phyloP scores from a whole-genome alignment of 163 green algal genomes.

The Volvox carteri region DNA sequence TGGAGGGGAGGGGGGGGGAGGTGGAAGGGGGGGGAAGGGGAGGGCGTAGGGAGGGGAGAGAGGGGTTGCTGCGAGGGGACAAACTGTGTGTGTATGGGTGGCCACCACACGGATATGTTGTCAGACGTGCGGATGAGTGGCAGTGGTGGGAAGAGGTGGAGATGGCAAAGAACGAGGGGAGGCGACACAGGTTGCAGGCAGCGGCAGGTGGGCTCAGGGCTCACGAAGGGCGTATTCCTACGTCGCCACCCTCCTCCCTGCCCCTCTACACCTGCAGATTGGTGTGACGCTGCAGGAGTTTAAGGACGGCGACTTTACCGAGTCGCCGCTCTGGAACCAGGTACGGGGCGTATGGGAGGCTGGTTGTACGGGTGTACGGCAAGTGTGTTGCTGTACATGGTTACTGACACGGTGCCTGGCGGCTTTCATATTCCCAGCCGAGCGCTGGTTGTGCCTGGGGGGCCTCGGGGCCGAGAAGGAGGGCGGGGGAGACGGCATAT shows the following conservation, averaged over 20 bases:
- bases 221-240: too few species aligned
- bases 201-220: too few species aligned
- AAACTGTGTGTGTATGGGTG: background rate
- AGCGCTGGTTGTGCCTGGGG: too few species aligned
- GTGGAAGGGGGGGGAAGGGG: background rate
- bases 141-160: background rate
- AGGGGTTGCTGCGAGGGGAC: background rate
- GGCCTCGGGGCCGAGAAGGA: too few species aligned
- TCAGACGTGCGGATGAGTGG: too few species aligned
- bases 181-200: background rate
- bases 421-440: too few species aligned
- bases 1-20: background rate
- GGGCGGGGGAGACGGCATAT: too few species aligned
- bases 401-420: too few species aligned
- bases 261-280: background rate
- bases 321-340: constrained; percentile 44
- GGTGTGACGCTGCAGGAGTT: constrained; percentile 43
- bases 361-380: background rate
- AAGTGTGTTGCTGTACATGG: too few species aligned
- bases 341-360: background rate
- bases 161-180: background rate
- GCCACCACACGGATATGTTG: too few species aligned
- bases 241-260: background rate
- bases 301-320: constrained; percentile 46
- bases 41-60: background rate